These are phyloP conservation scores for Mucor racemosus DNA, from an alignment of 371 early-diverging fungal species.

Conservation along the genomic window DNA sequence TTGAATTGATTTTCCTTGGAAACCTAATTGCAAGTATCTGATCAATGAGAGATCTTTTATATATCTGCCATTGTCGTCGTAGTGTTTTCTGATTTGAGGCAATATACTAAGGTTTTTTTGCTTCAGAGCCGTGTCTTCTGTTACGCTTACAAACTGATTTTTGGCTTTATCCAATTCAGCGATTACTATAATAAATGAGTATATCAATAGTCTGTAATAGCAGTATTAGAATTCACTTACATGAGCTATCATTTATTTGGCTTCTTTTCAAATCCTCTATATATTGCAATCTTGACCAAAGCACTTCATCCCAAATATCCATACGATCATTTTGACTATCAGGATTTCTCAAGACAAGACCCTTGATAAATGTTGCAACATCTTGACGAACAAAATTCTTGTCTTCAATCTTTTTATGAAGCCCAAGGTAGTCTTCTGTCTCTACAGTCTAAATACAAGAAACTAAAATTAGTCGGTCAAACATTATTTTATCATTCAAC, in stretches of 20 bases:
- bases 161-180: background rate
- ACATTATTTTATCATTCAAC: background rate
- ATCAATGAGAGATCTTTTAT: background rate
- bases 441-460: conserved; percentile 54
- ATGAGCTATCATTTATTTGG: background rate
- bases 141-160: conserved; percentile 17
- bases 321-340: conserved; percentile 46
- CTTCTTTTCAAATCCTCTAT: conserved; percentile 26
- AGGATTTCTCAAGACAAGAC: conserved; percentile 34
- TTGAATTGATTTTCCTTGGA: background rate
- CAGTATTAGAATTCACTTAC: background rate
- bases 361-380: conserved; percentile 21
- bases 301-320: conserved; percentile 59
- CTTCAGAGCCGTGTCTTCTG: conserved; percentile 59
- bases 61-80: background rate
- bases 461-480: background rate
- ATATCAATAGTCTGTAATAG: too few species aligned
- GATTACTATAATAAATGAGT: background rate
- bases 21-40: background rate
- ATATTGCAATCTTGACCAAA: conserved; percentile 38
- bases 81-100: background rate
- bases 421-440: conserved; percentile 60
- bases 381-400: background rate
- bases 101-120: conserved; percentile 47
- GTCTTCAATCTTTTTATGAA: conserved; percentile 44